phyloP scores from a whole-genome alignment of 2,329 filamentous ascomycete genomes.

The Paraphoma chrysanthemicola region DNA sequence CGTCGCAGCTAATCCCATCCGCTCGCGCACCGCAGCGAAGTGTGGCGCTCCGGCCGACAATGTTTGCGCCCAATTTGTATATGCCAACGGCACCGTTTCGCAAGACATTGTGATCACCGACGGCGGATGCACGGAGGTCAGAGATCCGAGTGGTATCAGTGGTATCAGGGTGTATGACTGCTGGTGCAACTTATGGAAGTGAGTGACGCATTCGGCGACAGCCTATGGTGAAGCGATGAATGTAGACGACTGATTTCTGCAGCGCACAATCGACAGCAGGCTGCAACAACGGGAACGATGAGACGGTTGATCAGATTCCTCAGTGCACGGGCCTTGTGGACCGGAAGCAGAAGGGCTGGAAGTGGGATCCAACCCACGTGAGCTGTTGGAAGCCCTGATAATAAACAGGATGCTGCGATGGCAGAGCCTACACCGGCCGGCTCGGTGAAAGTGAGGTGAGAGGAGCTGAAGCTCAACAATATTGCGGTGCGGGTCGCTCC shows the following conservation, averaged over 20 bases:
- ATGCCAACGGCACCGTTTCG: not conserved
- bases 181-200: conserved; percentile 3
- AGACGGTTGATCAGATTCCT: not conserved
- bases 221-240: too few relatives aligned
- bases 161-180: conserved; percentile 4
- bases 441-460: not conserved
- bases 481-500: too few relatives aligned
- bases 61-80: conserved; percentile 3
- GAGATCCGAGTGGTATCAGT: not conserved
- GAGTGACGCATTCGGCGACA: not conserved
- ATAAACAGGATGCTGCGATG: too few relatives aligned
- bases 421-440: too few relatives aligned
- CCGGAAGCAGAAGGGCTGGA: not conserved
- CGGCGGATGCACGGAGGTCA: conserved; percentile 2
- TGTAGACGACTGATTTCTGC: not conserved
- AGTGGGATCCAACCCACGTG: not conserved
- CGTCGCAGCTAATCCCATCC: not conserved
- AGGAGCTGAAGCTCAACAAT: too few relatives aligned
- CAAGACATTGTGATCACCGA: conserved; percentile 2
- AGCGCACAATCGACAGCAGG: not conserved
- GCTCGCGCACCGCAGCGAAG: not conserved
- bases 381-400: not conserved
- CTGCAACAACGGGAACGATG: conserved; percentile 1
- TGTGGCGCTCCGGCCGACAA: not conserved
- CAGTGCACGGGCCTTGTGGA: not conserved